Conservation (phyloP, 2,329 filamentous ascomycete genomes). For the Plectosphaerella plurivora region DNA sequence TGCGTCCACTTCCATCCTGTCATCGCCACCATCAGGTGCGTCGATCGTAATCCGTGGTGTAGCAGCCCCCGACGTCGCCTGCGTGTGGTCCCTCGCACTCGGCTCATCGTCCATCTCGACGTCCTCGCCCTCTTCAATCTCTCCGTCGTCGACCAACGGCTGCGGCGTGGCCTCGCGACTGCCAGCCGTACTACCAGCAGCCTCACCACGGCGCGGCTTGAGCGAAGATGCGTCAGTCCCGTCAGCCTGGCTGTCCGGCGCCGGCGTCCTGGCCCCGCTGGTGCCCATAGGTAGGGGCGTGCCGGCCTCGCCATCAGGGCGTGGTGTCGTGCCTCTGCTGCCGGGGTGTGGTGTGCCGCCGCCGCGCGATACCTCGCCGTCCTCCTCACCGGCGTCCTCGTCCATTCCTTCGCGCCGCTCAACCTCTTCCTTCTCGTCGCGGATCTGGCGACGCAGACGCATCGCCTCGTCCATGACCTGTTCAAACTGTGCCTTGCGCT, state of each 20-base stretch:
- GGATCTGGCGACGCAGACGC: conserved; percentile 76
- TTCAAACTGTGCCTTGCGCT: conserved; percentile 81
- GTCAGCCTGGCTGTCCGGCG: conserved; percentile 18
- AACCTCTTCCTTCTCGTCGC: conserved; percentile 93
- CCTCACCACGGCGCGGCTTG: conserved; percentile 8
- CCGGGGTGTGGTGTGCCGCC: conserved; percentile 47
- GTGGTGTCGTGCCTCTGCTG: conserved; percentile 29
- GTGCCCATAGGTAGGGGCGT: conserved; percentile 20
- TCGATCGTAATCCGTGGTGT: conserved; percentile 46
- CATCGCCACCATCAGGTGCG: conserved; percentile 39
- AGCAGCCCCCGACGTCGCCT: conserved; percentile 31
- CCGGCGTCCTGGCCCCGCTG: conserved; percentile 27
- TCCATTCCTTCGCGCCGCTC: conserved; percentile 82
- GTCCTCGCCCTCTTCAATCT: conserved; percentile 46
- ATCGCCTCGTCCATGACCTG: conserved; percentile 89
- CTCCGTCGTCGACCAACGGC: conserved; percentile 20
- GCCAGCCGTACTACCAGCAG: conserved; percentile 29
- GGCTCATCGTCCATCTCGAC: conserved; percentile 52
- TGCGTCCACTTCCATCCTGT: conserved; percentile 63
- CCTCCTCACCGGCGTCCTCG: conserved; percentile 57
- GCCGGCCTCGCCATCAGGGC: conserved; percentile 35
- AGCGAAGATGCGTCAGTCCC: conserved; percentile 22
- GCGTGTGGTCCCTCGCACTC: conserved; percentile 24
- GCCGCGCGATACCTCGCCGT: conserved; percentile 39
- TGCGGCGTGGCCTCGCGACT: conserved; percentile 32